A percentile compares a stretch with the other conserved stretches of the same genome.
These are phyloP conservation scores for Halophytophthora batemanensis DNA, from an alignment of 352 stramenopile species.

Conservation along the genomic window DNA sequence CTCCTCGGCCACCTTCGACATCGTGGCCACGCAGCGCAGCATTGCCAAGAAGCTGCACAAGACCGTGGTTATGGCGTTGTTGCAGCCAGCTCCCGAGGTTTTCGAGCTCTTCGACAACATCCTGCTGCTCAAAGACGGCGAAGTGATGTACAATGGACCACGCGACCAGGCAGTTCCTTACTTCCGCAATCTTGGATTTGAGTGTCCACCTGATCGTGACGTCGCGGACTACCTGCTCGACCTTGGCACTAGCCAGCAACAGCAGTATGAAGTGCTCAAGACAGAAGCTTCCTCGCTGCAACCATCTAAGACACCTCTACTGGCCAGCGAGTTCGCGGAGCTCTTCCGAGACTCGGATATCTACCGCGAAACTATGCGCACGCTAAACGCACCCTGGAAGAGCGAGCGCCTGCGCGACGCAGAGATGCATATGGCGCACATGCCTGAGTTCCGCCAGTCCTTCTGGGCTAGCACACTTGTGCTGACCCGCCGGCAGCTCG, in stretches of 20 bases:
- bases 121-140: slow-evolving; percentile 76
- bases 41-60: slow-evolving; percentile 20
- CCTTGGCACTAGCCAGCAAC: slow-evolving; percentile 7
- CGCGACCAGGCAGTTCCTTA: slow-evolving; percentile 29
- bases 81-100: slow-evolving; percentile 86
- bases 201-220: slow-evolving; percentile 6
- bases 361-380: slow-evolving; percentile 34
- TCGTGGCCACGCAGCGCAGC: slow-evolving; percentile 35
- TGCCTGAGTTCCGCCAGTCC: slow-evolving; percentile 23
- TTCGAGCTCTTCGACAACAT: slow-evolving; percentile 89
- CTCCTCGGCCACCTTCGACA: slow-evolving; percentile 78
- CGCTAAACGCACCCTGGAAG: slow-evolving; percentile 40
- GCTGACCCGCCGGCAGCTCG: slow-evolving; percentile 32
- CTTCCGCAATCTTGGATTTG: slow-evolving; percentile 7
- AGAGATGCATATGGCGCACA: slow-evolving; percentile 48
- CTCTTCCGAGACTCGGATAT: slow-evolving; percentile 16
- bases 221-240: slow-evolving; percentile 13
- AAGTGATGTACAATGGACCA: slow-evolving; percentile 79
- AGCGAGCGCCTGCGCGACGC: slow-evolving; percentile 1
- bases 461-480: slow-evolving; percentile 48
- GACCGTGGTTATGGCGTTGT: slow-evolving; percentile 49
- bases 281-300: neutral
- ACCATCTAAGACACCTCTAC: slow-evolving; percentile 2
- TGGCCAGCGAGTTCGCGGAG: slow-evolving; percentile 11
- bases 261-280: slow-evolving; percentile 6